These are phyloP conservation scores for Beta vulgaris DNA, from an alignment of 148 eudicot genomes.

Conservation along the genomic window DNA sequence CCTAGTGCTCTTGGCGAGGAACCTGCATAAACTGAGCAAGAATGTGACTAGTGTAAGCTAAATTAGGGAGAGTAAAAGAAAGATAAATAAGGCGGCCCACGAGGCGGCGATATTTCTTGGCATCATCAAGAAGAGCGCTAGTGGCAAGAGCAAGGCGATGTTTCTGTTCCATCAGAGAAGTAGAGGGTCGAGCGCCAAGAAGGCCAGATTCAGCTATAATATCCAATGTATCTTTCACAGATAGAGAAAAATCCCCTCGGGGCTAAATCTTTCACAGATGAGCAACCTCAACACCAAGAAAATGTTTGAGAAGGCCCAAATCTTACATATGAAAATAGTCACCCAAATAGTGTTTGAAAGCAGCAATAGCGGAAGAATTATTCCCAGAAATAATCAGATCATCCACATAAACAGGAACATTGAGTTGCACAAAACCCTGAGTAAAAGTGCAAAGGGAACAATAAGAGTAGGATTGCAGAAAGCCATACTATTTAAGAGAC, in stretches of 20 bases:
- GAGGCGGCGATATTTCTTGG: not conserved
- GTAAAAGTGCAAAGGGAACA: not conserved
- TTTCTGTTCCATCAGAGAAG: not conserved
- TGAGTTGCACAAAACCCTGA: no score
- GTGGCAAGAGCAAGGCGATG: not conserved
- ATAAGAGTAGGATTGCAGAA: not conserved
- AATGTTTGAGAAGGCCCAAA: no score
- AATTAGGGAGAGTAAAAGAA: constrained; percentile 10
- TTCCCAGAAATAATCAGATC: no score
- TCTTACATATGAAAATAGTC: no score
- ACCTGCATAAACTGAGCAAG: constrained; percentile 20
- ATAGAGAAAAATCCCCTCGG: not conserved
- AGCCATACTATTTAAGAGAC: not conserved
- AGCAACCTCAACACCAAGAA: no score
- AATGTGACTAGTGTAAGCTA: constrained; percentile 10
- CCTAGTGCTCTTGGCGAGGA: constrained; percentile 2
- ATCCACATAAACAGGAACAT: no score
- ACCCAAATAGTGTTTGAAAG: no score
- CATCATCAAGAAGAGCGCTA: not conserved
- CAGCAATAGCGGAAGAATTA: no score
- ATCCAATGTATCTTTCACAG: constrained; percentile 7
- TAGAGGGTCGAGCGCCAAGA: not conserved
- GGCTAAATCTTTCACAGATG: not conserved
- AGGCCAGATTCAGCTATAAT: not conserved
- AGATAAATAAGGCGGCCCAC: not conserved